Conservation (phyloP, 257 asterid species). For the Rhazya stricta region DNA sequence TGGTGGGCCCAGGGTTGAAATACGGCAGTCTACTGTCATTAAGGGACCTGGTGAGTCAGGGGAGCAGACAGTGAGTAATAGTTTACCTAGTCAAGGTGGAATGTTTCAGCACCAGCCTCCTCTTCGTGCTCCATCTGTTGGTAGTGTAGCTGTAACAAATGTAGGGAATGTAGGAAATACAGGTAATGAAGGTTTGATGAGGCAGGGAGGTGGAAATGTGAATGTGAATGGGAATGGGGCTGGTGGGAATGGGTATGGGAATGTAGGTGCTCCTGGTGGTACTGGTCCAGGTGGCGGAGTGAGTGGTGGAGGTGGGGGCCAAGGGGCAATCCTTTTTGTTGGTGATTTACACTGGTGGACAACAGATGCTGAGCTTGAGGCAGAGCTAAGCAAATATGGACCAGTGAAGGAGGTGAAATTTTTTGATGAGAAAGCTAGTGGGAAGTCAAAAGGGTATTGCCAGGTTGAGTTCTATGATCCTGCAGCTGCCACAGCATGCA, state of each 20-base stretch:
- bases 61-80: slow-evolving; percentile 21
- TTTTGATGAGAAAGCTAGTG: slow-evolving; percentile 94
- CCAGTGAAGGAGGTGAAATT: slow-evolving; percentile 84
- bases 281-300: slow-evolving; percentile 26
- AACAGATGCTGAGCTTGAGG: slow-evolving; percentile 86
- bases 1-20: slow-evolving; percentile 35
- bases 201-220: slow-evolving; percentile 30
- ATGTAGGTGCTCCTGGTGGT: slow-evolving; percentile 19
- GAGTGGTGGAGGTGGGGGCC: slow-evolving; percentile 35
- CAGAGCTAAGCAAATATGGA: slow-evolving; percentile 74
- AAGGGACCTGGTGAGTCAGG: slow-evolving; percentile 18
- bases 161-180: slow-evolving; percentile 15
- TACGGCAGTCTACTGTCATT: slow-evolving; percentile 23
- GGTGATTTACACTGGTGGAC: slow-evolving; percentile 99
- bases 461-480: slow-evolving; percentile 88
- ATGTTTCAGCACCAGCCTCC: slow-evolving; percentile 24
- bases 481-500: slow-evolving; percentile 73
- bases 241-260: slow-evolving; percentile 25
- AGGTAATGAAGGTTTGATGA: slow-evolving; percentile 18
- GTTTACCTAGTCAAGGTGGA: slow-evolving; percentile 17
- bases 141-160: slow-evolving; percentile 18
- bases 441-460: slow-evolving; percentile 96
- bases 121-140: slow-evolving; percentile 13
- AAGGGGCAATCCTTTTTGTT: slow-evolving; percentile 66
- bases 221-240: slow-evolving; percentile 22